These are phyloP conservation scores for Spencermartinsiella ligniputridi DNA, from an alignment of 1,139 yeast genomes.

Conservation along the genomic window DNA sequence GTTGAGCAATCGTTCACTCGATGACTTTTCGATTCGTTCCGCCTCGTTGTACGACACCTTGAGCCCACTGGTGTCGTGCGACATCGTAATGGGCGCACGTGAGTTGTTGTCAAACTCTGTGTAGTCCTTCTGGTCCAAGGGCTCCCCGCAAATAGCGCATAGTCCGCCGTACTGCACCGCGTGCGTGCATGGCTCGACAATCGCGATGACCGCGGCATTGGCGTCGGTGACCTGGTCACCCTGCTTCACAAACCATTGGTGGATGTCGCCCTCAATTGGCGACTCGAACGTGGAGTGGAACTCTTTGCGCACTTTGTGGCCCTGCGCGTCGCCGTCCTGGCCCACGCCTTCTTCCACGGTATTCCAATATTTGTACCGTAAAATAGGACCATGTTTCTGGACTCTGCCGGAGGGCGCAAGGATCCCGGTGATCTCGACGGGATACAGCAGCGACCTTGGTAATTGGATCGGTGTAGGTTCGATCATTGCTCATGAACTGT, in stretches of 20 bases:
- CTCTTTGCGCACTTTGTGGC: constrained; percentile 30
- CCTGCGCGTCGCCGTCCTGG: constrained; percentile 31
- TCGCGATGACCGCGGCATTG: constrained; percentile 45
- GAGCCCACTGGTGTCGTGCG: constrained; percentile 84
- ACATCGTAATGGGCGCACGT: constrained; percentile 81
- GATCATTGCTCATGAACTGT: constrained; percentile 12
- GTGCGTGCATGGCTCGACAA: constrained; percentile 84
- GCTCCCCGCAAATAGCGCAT: constrained; percentile 89
- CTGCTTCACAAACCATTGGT: constrained; percentile 44
- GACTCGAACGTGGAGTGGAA: constrained; percentile 60
- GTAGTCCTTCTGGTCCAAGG: constrained; percentile 74
- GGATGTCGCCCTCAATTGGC: constrained; percentile 72
- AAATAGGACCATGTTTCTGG: constrained; percentile 49
- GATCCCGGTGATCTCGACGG: constrained; percentile 59
- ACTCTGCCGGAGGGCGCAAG: constrained; percentile 45
- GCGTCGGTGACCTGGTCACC: constrained; percentile 59
- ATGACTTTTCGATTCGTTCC: constrained; percentile 65
- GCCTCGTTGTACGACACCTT: constrained; percentile 87
- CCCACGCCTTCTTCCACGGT: constrained; percentile 39
- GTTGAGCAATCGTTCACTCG: constrained; percentile 56
- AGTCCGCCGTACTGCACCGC: constrained; percentile 94
- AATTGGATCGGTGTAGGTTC: constrained; percentile 35
- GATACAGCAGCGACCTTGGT: constrained; percentile 62
- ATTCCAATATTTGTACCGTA: constrained; percentile 66
- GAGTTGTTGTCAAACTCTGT: constrained; percentile 68